phyloP scores from a whole-genome alignment of 2,329 filamentous ascomycete genomes.

The Microdochium nivale region DNA sequence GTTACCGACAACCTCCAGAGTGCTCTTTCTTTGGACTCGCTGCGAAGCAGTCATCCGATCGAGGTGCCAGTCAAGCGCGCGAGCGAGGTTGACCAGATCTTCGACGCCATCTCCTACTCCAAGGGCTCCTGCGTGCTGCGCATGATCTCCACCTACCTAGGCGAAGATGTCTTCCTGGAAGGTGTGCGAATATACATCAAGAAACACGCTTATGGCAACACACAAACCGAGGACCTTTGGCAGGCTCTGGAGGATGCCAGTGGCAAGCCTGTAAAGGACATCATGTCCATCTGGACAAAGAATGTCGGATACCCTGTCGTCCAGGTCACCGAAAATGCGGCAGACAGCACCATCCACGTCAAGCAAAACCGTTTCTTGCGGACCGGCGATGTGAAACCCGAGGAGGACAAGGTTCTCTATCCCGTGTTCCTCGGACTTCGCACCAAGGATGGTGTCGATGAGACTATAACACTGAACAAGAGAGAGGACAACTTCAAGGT shows the following conservation, averaged over 20 bases:
- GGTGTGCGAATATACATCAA: conserved; percentile 86
- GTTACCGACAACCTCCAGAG: conserved; percentile 88
- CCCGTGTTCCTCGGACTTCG: conserved; percentile 83
- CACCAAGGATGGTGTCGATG: conserved; percentile 74
- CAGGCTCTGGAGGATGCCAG: conserved; percentile 78
- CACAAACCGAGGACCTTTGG: conserved; percentile 85
- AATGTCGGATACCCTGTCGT: conserved; percentile 90
- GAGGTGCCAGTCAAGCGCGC: conserved; percentile 93
- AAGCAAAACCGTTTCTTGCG: conserved; percentile 94
- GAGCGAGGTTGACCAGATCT: conserved; percentile 96
- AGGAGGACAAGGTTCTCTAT: conserved; percentile 82
- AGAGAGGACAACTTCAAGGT: conserved; percentile 74
- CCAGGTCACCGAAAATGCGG: conserved; percentile 68
- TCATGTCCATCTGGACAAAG: conserved; percentile 97
- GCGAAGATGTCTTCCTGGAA: conserved; percentile 87
- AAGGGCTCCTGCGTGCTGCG: conserved; percentile 93
- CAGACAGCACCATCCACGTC: conserved; percentile 66
- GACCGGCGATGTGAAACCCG: conserved; percentile 86
- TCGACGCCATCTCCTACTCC: conserved; percentile 94
- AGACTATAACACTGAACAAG: conserved; percentile 59
- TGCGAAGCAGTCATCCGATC: conserved; percentile 92
- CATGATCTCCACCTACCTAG: conserved; percentile 94
- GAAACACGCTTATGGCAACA: conserved; percentile 96
- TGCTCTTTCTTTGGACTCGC: conserved; percentile 77
- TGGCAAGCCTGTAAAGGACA: conserved; percentile 79